These are phyloP conservation scores for Phytophthora cryptogea DNA, from an alignment of 352 stramenopile genomes.

Conservation along the genomic window DNA sequence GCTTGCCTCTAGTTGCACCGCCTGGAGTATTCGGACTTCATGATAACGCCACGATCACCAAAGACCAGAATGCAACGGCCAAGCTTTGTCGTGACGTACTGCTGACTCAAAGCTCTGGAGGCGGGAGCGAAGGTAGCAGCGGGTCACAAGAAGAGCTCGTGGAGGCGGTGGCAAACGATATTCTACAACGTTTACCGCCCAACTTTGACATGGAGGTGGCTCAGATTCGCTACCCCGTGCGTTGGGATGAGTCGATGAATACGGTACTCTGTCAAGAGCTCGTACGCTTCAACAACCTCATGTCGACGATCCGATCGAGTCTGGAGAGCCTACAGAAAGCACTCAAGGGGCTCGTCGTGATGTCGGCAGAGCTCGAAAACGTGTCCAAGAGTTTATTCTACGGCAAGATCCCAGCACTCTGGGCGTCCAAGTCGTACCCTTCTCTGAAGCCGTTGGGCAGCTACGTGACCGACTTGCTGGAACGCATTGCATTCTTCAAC, in stretches of 20 bases:
- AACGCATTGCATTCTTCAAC: constrained; percentile 91
- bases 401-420: constrained; percentile 91
- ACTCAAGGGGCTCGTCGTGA: constrained; percentile 93
- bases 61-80: constrained; percentile 94
- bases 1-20: constrained; percentile 83
- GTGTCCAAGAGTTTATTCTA: constrained; percentile 92
- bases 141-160: constrained; percentile 92
- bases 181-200: constrained; percentile 80
- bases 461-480: constrained; percentile 92
- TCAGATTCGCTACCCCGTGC: constrained; percentile 91
- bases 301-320: constrained; percentile 84
- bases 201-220: constrained; percentile 94
- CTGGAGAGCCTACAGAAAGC: constrained; percentile 90
- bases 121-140: constrained; percentile 57
- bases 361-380: constrained; percentile 94
- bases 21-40: constrained; percentile 94
- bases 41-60: constrained; percentile 95
- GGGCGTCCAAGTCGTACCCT: constrained; percentile 91
- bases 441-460: constrained; percentile 92
- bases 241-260: constrained; percentile 95
- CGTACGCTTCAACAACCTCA: constrained; percentile 93
- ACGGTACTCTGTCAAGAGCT: constrained; percentile 94
- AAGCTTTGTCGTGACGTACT: constrained; percentile 94
- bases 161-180: constrained; percentile 85
- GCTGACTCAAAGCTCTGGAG: constrained; percentile 86